These are phyloP conservation scores for Ophiocordyceps camponoti-leonardi DNA, from an alignment of 2,329 filamentous ascomycete species.

Conservation along the genomic window DNA sequence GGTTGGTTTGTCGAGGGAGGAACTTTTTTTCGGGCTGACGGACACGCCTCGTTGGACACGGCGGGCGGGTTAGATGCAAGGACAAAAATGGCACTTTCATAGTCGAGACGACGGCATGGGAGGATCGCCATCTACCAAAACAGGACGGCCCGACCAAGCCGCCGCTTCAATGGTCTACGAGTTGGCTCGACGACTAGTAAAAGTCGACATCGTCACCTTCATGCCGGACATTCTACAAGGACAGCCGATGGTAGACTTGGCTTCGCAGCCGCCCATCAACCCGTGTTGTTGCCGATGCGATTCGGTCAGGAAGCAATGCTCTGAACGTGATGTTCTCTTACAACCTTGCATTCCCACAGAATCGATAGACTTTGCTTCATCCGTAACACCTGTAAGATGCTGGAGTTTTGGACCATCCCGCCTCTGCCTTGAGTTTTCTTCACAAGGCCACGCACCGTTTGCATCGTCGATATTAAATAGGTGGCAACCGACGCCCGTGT, in stretches of 20 bases:
- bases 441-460: background rate
- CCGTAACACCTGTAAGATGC: too few relatives aligned
- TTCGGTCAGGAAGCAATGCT: too few relatives aligned
- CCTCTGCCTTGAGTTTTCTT: background rate
- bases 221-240: too few relatives aligned
- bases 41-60: constrained; percentile 3
- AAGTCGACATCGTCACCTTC: background rate
- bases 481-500: constrained; percentile 5
- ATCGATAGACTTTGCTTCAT: too few relatives aligned
- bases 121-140: constrained; percentile 11
- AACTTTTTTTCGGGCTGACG: background rate
- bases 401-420: too few relatives aligned
- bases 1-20: background rate
- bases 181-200: constrained; percentile 11
- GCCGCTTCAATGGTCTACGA: constrained; percentile 16
- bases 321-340: too few relatives aligned
- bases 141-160: constrained; percentile 10
- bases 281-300: too few relatives aligned
- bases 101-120: constrained; percentile 49
- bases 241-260: too few relatives aligned
- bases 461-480: background rate
- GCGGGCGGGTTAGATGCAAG: constrained; percentile 26
- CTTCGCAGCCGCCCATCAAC: too few relatives aligned
- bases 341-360: too few relatives aligned
- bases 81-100: constrained; percentile 39